Base-by-base conservation (phyloP, 2,329 filamentous ascomycete species). In the Fusarium nygamai region DNA sequence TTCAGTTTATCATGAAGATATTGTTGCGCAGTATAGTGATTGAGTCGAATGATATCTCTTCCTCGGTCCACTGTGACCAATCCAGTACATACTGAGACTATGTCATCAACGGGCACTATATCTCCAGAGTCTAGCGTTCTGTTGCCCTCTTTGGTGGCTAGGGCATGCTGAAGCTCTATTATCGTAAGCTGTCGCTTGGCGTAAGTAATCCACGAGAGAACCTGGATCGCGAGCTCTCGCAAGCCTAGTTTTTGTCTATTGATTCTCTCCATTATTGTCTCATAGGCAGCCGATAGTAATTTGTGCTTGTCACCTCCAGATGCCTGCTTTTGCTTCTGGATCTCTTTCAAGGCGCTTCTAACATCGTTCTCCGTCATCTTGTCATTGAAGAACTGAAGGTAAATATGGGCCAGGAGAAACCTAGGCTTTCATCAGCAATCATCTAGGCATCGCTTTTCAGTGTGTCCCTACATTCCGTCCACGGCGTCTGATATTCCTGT, bases 11-110 rank as follows among this genome's bases (percentile, higher is more conserved):
- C 19, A 38, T 34, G 2, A 3, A 87, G 80, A 70, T 85, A 88
- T 43, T 86, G 81, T 38, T 86, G 81, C 0, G 83, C 78, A 0
- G 85, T 86, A 54, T 85, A 84, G 66, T 88, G 85, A 3, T 84
- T 83, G 0, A 87, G 65, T 3, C 84, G 80, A 7, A 87, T 77
- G 31, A 82, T 76, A 17, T 76, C 34, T 48, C 78, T 86, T 44
- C 83, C 69, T 36, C 81, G 57, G 43, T 87, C 83, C 9, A 85
- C 27, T 0, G 78, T 83, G 7, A 87, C 81, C 14, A 88, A 44
- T 1, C 85, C 85, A 34, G 79, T 81, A 61, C 84, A 87, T 2
- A 79, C 76, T 1, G 81, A 82, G 0, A 85, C 62, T 1, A 85
- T 61, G 2, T 81, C 75, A 16, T 81, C 77, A 14, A 82, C 31